phyloP scores from a whole-genome alignment of 768 basidiomycete genomes.

The Phylloporus arenicola region DNA sequence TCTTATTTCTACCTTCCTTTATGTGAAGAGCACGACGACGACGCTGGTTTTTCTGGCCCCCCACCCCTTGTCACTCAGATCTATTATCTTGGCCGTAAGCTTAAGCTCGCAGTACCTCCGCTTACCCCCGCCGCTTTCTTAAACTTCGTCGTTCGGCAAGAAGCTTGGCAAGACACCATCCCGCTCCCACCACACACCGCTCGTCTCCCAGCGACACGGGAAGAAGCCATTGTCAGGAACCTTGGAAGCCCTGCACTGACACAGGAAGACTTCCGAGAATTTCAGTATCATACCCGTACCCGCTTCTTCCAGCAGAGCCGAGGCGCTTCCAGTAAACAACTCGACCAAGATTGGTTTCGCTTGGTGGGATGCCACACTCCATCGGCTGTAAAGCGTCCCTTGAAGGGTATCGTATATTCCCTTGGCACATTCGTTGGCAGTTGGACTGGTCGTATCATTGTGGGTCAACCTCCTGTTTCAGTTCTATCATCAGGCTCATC shows the following conservation, averaged over 20 bases:
- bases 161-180: conserved; percentile 31
- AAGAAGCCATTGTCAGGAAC: conserved; percentile 27
- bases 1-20: conserved; percentile 40
- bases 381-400: conserved; percentile 30
- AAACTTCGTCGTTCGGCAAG: conserved; percentile 32
- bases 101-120: conserved; percentile 38
- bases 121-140: conserved; percentile 38
- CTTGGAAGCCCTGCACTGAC: conserved; percentile 29
- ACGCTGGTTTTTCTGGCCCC: conserved; percentile 29
- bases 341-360: conserved; percentile 48
- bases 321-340: conserved; percentile 23
- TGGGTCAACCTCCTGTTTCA: conserved; percentile 24
- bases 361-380: conserved; percentile 40
- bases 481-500: conserved; percentile 15
- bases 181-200: conserved; percentile 20
- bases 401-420: conserved; percentile 39
- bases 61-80: conserved; percentile 31
- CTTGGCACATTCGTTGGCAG: conserved; percentile 40
- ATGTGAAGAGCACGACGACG: conserved; percentile 22
- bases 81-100: conserved; percentile 37
- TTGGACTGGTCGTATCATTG: conserved; percentile 46
- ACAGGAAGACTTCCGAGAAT: conserved; percentile 38
- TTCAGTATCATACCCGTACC: conserved; percentile 35
- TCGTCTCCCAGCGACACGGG: conserved; percentile 33
- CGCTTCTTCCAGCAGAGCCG: conserved; percentile 20